A percentile compares a stretch with the other conserved stretches of the same genome.
Evolutionary conservation across 257 asterid genomes (phyloP).

Genomic region (Penstemon davidsonii): DNA sequence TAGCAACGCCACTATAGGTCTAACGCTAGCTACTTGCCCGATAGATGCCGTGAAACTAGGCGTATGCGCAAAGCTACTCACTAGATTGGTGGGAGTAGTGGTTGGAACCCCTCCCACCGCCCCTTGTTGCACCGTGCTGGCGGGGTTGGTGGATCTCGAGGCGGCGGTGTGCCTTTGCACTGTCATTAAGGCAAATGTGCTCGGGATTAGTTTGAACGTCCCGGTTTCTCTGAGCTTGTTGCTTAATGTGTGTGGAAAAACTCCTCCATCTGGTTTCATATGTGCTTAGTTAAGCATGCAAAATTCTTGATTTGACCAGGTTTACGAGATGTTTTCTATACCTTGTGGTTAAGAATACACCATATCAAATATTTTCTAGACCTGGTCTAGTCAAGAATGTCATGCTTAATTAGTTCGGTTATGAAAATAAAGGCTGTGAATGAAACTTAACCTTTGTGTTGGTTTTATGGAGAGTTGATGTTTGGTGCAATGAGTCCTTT

Average conservation of each 20-base stretch:
- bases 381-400: too few species aligned
- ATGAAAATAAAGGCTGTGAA: too few species aligned
- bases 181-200: conserved; percentile 31
- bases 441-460: too few species aligned
- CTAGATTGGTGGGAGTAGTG: conserved; percentile 25
- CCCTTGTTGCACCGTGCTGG: conserved; percentile 35
- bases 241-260: conserved; percentile 32
- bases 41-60: conserved; percentile 33
- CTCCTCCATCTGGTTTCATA: conserved; percentile 24
- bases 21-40: conserved; percentile 22
- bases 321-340: too few species aligned
- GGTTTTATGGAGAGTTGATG: too few species aligned
- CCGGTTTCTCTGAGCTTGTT: conserved; percentile 29
- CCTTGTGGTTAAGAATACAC: too few species aligned
- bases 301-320: too few species aligned
- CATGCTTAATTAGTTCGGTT: too few species aligned
- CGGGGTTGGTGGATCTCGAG: conserved; percentile 34
- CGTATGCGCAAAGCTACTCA: conserved; percentile 35
- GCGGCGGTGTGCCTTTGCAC: conserved; percentile 37
- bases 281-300: conserved; percentile 13
- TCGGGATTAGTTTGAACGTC: conserved; percentile 29
- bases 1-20: background rate
- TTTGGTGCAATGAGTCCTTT: too few species aligned
- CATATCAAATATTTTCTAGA: too few species aligned
- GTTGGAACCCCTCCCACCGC: conserved; percentile 30